Evolutionary conservation across 1,284 basidiomycete genomes (phyloP), one percentile per base, ranked within the genome.

Genomic region (Heliocybe sulcata): DNA sequence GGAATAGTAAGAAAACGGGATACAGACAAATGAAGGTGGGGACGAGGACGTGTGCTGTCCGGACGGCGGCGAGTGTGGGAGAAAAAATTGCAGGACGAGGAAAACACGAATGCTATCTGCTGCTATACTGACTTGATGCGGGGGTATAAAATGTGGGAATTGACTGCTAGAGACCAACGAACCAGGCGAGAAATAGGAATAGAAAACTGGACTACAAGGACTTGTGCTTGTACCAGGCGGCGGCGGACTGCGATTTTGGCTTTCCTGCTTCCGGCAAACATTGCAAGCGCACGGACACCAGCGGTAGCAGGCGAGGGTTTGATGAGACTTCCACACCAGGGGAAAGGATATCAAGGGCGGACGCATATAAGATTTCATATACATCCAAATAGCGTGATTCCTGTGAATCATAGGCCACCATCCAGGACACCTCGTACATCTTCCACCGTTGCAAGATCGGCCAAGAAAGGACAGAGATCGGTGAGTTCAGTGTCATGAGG

Each of bases 401-500:
- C 23, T 45, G 16, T 50, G 54, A 58, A 58, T 54, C 75, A 90
- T 71, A 88, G 79, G 60, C 86, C 87, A 54, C 87, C 88, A 65
- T 90, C 95, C 56, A 99, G 80, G 50, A 99, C 90, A 51, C 92
- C 92, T 56, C 97, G 81, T 52, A 99, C 91, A 67, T 99, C 96
- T 58, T 90, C 88, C 31, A 95, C 93, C 29, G 80, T 75, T 25
- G 77, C 82, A 35, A 99, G 80, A 70, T 99, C 96, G 19, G 89
- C 75, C 60, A 99, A 80, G 82, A 99, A 99, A 35, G 90, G 94
- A 61, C 91, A 90, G 47, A 99, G 76, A 70, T 98, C 96, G 31
- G 93, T 96, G 60, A 98, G 76, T 71, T 98, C 96, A 27, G 95
- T 97, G 70, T 98, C 96, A 66, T 97, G 94, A 10, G 94, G 94